phyloP scores from a whole-genome alignment of 1,284 basidiomycete genomes.

The Ceratobasidium theobromae region DNA sequence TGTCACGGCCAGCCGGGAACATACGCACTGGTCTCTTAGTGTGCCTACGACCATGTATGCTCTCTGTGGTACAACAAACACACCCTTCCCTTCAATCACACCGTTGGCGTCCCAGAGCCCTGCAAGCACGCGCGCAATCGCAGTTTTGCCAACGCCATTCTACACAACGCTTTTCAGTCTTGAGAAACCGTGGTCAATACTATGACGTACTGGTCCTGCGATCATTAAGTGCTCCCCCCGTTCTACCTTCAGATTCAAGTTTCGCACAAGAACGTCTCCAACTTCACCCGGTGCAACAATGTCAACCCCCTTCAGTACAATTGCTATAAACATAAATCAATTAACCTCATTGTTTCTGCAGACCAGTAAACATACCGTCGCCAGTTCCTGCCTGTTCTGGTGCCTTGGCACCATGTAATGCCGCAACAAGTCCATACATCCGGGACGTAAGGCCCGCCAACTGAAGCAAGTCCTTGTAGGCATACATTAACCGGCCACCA shows the following conservation, averaged over 20 bases:
- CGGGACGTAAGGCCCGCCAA: slow-evolving; percentile 90
- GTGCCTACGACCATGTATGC: slow-evolving; percentile 89
- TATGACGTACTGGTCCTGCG: slow-evolving; percentile 66
- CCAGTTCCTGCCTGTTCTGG: slow-evolving; percentile 37
- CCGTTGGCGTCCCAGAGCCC: slow-evolving; percentile 78
- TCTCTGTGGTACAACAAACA: slow-evolving; percentile 91
- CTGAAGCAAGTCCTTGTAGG: slow-evolving; percentile 89
- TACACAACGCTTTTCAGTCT: background rate
- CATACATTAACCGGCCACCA: slow-evolving; percentile 89
- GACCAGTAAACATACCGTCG: background rate
- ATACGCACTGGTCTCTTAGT: slow-evolving; percentile 77
- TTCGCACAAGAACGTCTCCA: slow-evolving; percentile 62
- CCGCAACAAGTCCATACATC: slow-evolving; percentile 84
- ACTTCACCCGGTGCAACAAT: slow-evolving; percentile 63
- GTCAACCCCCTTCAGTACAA: slow-evolving; percentile 71
- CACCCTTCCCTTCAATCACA: slow-evolving; percentile 50
- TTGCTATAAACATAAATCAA: slow-evolving; percentile 32
- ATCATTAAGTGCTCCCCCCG: slow-evolving; percentile 91
- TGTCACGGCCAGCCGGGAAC: background rate
- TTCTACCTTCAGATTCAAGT: slow-evolving; percentile 69
- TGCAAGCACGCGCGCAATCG: slow-evolving; percentile 86
- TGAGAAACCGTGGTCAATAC: background rate
- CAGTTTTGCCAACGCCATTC: slow-evolving; percentile 92
- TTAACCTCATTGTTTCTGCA: background rate
- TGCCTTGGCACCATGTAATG: slow-evolving; percentile 59